phyloP scores from a whole-genome alignment of 1,139 yeast species.

The Suhomyces coccinellae region DNA sequence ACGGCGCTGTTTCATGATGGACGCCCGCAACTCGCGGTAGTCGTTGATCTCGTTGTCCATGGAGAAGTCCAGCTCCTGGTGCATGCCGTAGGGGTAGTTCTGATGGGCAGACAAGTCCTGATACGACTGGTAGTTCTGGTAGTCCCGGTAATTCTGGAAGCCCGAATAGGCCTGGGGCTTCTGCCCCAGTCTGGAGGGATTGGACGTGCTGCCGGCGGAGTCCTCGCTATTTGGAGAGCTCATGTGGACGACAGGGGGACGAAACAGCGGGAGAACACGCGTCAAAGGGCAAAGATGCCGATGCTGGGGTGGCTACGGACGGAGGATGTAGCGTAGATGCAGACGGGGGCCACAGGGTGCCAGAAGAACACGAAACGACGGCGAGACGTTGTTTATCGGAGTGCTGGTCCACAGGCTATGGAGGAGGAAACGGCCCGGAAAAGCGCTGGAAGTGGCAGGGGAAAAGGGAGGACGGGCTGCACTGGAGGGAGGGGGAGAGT shows the following conservation, averaged over 20 bases:
- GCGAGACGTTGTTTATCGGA: slow-evolving; percentile 1
- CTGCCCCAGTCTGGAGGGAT: slow-evolving; percentile 4
- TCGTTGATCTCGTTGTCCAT: slow-evolving; percentile 42
- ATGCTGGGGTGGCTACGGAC: background rate
- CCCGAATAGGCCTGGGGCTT: slow-evolving; percentile 2
- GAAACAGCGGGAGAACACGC: background rate
- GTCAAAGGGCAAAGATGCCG: background rate
- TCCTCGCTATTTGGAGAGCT: slow-evolving; percentile 37
- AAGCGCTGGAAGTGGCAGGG: background rate
- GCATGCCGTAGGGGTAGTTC: slow-evolving; percentile 2
- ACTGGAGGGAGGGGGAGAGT: background rate
- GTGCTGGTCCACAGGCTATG: background rate
- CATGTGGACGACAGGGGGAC: slow-evolving; percentile 18
- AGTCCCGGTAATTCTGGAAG: background rate
- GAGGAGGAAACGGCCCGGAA: background rate
- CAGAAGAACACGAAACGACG: background rate
- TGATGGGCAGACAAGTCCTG: background rate
- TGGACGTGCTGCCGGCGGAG: slow-evolving; percentile 8
- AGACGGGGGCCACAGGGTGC: background rate
- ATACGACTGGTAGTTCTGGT: slow-evolving; percentile 1
- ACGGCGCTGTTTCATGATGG: slow-evolving; percentile 35
- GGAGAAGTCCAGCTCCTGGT: slow-evolving; percentile 21
- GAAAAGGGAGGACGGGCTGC: background rate
- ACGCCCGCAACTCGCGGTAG: slow-evolving; percentile 37
- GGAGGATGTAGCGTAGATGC: background rate